Evolutionary conservation across 2,329 filamentous ascomycete species (phyloP).

Genomic region (Pseudonectria buxi): DNA sequence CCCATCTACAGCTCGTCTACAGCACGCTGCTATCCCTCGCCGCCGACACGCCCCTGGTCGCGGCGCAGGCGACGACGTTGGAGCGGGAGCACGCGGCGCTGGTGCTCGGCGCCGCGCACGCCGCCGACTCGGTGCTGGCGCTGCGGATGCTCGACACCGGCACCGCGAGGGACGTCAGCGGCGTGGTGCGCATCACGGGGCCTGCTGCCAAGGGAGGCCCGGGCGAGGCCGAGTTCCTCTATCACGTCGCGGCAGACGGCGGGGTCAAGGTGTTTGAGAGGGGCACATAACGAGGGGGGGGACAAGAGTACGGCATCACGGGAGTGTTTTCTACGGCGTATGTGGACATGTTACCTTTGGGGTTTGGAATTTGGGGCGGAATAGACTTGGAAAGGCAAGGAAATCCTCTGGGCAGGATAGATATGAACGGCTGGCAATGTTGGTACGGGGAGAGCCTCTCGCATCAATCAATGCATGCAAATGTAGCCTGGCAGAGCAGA

Average conservation of each 20-base stretch:
- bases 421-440: too few relatives aligned
- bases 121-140: constrained; percentile 63
- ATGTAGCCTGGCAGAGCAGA: too few relatives aligned
- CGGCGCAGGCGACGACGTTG: constrained; percentile 52
- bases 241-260: constrained; percentile 73
- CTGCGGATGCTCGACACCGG: constrained; percentile 77
- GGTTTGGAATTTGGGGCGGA: too few relatives aligned
- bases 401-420: too few relatives aligned
- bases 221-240: constrained; percentile 68
- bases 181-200: constrained; percentile 69
- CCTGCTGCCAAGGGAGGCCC: constrained; percentile 23
- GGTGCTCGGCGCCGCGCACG: constrained; percentile 64
- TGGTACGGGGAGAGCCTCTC: too few relatives aligned
- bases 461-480: too few relatives aligned
- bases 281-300: constrained; percentile 37
- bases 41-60: constrained; percentile 68
- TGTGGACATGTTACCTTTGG: too few relatives aligned
- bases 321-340: too few relatives aligned
- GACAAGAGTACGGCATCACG: not conserved
- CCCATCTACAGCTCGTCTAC: constrained; percentile 47
- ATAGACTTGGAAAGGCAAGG: too few relatives aligned
- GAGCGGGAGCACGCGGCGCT: constrained; percentile 68
- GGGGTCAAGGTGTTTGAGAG: constrained; percentile 78
- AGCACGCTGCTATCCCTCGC: constrained; percentile 60
- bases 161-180: constrained; percentile 83